Evolutionary conservation across 257 asterid genomes (phyloP).

Genomic region (Eustoma russellianum): DNA sequence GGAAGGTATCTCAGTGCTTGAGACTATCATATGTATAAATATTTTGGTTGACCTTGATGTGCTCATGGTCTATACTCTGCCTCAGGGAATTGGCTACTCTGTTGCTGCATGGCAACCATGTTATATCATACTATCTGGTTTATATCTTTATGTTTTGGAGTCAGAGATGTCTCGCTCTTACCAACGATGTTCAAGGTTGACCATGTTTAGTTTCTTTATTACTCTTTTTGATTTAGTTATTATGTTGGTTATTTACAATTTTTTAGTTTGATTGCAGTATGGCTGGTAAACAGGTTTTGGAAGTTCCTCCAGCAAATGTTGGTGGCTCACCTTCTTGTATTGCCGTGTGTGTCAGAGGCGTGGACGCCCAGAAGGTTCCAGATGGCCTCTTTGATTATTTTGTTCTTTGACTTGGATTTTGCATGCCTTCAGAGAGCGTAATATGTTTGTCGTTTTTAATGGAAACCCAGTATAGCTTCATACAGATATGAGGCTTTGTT

Average conservation of each 20-base stretch:
- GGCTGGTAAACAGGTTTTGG: slow-evolving; percentile 93
- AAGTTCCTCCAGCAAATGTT: slow-evolving; percentile 78
- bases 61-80: slow-evolving; percentile 17
- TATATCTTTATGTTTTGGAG: slow-evolving; percentile 82
- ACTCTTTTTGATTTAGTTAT: neutral
- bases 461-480: too few species aligned
- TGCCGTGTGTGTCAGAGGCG: slow-evolving; percentile 85
- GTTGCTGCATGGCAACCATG: slow-evolving; percentile 97
- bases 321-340: slow-evolving; percentile 82
- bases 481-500: too few species aligned
- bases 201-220: slow-evolving; percentile 6
- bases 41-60: slow-evolving; percentile 8
- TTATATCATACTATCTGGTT: slow-evolving; percentile 74
- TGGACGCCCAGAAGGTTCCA: slow-evolving; percentile 81
- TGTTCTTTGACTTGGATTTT: too few species aligned
- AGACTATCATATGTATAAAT: slow-evolving; percentile 5
- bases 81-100: slow-evolving; percentile 96
- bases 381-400: slow-evolving; percentile 5
- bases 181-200: slow-evolving; percentile 87
- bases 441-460: too few species aligned
- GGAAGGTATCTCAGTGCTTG: slow-evolving; percentile 58
- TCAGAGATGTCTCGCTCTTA: slow-evolving; percentile 74
- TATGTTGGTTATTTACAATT: neutral
- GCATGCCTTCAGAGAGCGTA: too few species aligned
- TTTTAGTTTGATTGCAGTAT: slow-evolving; percentile 43